Conservation (phyloP, 257 asterid genomes). For the Coffea canephora region DNA sequence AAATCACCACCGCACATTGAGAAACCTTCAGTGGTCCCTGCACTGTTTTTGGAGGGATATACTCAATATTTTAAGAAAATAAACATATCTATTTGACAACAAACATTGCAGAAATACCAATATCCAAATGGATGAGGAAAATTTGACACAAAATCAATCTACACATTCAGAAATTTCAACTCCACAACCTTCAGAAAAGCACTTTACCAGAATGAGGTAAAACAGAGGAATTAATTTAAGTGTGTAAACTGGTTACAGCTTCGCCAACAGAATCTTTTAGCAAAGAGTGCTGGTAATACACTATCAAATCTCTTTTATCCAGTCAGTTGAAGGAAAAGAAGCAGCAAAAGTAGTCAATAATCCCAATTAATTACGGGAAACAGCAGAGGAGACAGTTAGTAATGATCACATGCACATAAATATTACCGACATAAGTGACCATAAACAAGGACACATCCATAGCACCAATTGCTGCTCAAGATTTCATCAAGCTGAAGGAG, state of each 20-base stretch:
- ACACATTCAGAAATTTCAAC: not conserved
- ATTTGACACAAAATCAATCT: not conserved
- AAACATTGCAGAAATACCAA: not conserved
- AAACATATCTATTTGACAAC: not conserved
- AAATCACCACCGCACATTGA: slow-evolving; percentile 99
- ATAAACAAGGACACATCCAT: not conserved
- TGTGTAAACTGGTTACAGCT: not conserved
- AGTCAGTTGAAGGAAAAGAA: not conserved
- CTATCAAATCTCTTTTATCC: not conserved
- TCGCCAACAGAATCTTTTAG: not conserved
- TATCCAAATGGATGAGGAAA: not conserved
- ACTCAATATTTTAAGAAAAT: not conserved
- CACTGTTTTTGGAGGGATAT: slow-evolving; percentile 58
- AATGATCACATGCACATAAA: not conserved
- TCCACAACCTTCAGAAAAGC: not conserved
- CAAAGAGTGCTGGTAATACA: not conserved
- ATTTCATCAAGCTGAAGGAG: not conserved
- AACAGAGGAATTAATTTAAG: not conserved
- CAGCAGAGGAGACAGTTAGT: not conserved
- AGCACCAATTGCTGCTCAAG: not conserved
- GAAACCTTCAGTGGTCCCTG: slow-evolving; percentile 97
- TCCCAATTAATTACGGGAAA: not conserved
- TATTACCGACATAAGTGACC: not conserved
- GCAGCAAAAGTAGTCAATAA: not conserved
- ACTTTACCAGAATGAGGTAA: not conserved